Evolutionary conservation across 768 basidiomycete genomes (phyloP), one percentile per base, ranked within the genome.

Genomic region (Podaxis sp.): DNA sequence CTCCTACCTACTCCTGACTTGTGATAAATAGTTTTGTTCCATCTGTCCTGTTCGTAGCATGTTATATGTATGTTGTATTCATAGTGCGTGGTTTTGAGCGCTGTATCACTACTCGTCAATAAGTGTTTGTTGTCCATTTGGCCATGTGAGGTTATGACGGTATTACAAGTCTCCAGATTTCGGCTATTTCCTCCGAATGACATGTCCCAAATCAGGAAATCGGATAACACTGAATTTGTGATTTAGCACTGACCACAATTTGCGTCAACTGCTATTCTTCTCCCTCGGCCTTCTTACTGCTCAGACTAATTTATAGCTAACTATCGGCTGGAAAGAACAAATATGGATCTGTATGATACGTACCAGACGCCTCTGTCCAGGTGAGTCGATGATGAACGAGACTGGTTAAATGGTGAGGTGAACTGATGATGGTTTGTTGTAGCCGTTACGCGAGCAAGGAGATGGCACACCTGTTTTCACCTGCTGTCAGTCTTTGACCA

Each of bases 371-470:
- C 90, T 2, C 81, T 93, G 37, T 85, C 90, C 21, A 92, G 90
- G 90, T 90, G 23, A 63, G 73, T 44, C 2, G 10, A 14, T 2
- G 28, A 14, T 11, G 10, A 32, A 27, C 32, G 18, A 27, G 40
- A 38, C n/a, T 21, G 4, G 6, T 7, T 51, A 18, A 9, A 5
- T n/a, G 25, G 21, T 23, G 13, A 46, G 27, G 36, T 16, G 44
- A 36, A 28, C 32, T 59, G 21, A 59, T 18, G 21, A 46, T 38
- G 6, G 5, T 50, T 32, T 55, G 18, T 16, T 61, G 32, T 67
- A 98, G 95, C 70, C 95, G 96, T 53, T 99, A 98, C 91, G 97
- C 97, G 18, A 96, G 93, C 80, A 95, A 95, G 73, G 95, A 98
- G 77, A 98, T 98, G 96, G 88, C 94, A 9, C 82, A 93, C 73